A percentile compares a stretch with the other conserved stretches of the same genome.
Conservation (phyloP, 768 basidiomycete genomes). For the Mycena capillaripes region DNA sequence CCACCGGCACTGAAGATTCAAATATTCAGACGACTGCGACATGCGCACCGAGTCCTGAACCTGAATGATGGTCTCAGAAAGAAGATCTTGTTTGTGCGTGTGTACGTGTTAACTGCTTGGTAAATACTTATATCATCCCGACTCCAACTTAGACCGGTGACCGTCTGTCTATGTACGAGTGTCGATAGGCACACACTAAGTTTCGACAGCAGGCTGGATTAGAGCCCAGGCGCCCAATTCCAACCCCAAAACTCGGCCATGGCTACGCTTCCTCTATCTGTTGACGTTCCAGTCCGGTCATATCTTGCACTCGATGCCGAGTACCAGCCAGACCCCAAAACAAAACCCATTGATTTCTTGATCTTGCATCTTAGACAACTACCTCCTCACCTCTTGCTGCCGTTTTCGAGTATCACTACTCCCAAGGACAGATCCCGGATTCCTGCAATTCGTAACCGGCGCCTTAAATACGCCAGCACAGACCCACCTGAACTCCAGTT, state of each 20-base stretch:
- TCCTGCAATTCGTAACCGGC: constrained; percentile 77
- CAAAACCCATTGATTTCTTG: constrained; percentile 75
- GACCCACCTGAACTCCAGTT: constrained; percentile 71
- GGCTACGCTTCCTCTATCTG: background rate
- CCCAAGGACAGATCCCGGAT: constrained; percentile 79
- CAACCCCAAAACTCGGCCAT: too few relatives aligned
- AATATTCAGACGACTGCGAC: constrained; percentile 10
- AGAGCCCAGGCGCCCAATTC: too few relatives aligned
- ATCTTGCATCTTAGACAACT: constrained; percentile 68
- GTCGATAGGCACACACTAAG: too few relatives aligned
- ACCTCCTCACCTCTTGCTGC: constrained; percentile 72
- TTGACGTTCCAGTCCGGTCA: constrained; percentile 48
- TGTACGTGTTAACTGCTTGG: background rate
- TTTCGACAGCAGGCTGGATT: too few relatives aligned
- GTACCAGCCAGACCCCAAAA: constrained; percentile 72
- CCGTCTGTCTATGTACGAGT: too few relatives aligned
- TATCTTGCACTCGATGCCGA: constrained; percentile 72
- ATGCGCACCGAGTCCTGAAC: background rate
- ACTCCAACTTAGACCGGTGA: too few relatives aligned
- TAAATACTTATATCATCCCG: too few relatives aligned
- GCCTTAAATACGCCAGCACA: constrained; percentile 71
- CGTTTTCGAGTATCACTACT: constrained; percentile 61
- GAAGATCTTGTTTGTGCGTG: background rate
- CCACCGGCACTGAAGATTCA: constrained; percentile 44
- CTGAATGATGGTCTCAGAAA: background rate